Percentiles rank a stretch among this genome's conserved stretches.
Evolutionary conservation across 2,329 filamentous ascomycete species (phyloP).

Genomic region (Pestalotiopsis sp.): DNA sequence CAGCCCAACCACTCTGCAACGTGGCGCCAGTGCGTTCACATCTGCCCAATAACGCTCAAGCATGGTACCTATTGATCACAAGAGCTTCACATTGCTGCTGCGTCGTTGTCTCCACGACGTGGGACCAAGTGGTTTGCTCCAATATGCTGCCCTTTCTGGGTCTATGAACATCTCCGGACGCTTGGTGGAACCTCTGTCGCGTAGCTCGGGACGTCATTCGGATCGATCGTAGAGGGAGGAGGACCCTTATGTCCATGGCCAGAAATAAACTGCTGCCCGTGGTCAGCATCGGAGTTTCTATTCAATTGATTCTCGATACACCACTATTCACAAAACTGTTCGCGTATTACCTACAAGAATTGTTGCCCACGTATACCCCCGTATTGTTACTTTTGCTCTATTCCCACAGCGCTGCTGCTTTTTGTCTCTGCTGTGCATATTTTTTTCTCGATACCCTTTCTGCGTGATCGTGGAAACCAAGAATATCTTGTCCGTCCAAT

Average conservation of each 20-base stretch:
- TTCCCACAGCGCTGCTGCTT: background rate
- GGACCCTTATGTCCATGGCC: background rate
- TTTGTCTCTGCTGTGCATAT: constrained; percentile 10
- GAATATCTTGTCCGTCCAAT: constrained; percentile 9
- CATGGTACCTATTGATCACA: constrained; percentile 16
- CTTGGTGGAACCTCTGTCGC: constrained; percentile 7
- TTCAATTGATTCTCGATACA: constrained; percentile 18
- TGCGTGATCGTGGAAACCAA: constrained; percentile 13
- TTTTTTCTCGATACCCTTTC: constrained; percentile 15
- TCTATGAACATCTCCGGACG: background rate
- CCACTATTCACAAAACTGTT: constrained; percentile 15
- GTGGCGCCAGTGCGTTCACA: constrained; percentile 19
- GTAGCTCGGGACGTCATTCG: constrained; percentile 11
- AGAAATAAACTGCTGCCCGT: background rate
- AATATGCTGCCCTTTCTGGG: background rate
- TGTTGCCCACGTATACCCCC: constrained; percentile 26
- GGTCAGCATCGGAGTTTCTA: constrained; percentile 4
- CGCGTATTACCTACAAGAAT: background rate
- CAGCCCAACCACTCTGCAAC: constrained; percentile 17
- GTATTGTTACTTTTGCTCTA: constrained; percentile 10
- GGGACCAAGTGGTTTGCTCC: constrained; percentile 3
- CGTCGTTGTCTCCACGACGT: constrained; percentile 4
- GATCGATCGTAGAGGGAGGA: background rate
- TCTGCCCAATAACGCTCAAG: constrained; percentile 17
- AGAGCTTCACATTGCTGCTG: constrained; percentile 11